Evolutionary conservation across 1,139 yeast species (phyloP).

Genomic region (Taphrina pruni): DNA sequence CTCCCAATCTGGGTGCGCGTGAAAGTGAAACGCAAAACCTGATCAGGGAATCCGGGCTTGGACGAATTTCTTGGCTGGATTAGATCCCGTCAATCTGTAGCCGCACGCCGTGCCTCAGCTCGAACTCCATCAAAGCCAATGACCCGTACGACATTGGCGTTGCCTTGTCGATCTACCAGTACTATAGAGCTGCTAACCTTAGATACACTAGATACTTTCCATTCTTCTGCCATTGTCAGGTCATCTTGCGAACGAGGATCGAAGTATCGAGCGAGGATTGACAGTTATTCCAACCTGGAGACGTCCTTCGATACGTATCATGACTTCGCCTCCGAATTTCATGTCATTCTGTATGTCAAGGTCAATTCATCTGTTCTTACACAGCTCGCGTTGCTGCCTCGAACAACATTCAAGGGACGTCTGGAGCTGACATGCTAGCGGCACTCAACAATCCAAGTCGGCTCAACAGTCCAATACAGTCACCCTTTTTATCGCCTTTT

Average conservation of each 20-base stretch:
- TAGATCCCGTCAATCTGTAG: background rate
- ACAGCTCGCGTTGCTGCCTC: background rate
- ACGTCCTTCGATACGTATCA: background rate
- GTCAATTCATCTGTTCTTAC: background rate
- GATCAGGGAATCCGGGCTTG: background rate
- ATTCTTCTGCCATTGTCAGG: too few species aligned
- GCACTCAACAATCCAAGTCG: constrained; percentile 36
- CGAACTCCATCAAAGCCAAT: constrained; percentile 4
- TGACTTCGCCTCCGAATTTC: constrained; percentile 40
- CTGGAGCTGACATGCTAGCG: constrained; percentile 16
- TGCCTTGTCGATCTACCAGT: background rate
- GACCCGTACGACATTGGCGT: constrained; percentile 15
- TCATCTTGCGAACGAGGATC: background rate
- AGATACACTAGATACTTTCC: too few species aligned
- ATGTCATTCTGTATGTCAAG: constrained; percentile 31
- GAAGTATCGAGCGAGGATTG: constrained; percentile 1
- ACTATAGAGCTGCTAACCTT: too few species aligned
- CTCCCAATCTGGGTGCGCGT: too few species aligned
- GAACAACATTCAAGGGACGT: background rate
- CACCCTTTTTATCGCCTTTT: constrained; percentile 37
- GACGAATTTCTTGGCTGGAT: background rate
- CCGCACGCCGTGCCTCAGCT: constrained; percentile 7
- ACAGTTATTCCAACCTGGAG: constrained; percentile 2
- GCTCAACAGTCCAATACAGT: constrained; percentile 30
- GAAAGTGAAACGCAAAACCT: background rate